phyloP scores from a whole-genome alignment of 257 asterid genomes.

The Rauvolfia tetraphylla region DNA sequence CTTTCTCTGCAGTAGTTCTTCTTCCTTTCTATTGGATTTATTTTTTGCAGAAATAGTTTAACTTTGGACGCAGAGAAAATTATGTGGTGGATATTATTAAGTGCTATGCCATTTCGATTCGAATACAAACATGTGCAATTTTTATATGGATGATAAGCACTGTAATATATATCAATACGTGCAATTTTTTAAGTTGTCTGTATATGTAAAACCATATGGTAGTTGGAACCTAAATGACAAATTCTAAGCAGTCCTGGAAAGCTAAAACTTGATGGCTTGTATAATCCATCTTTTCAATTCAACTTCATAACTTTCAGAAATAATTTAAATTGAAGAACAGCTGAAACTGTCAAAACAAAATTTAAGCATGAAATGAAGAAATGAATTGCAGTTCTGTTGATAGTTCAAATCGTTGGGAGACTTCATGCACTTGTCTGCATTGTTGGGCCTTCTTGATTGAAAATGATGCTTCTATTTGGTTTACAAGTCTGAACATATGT shows the following conservation, averaged over 20 bases:
- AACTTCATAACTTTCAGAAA: background rate
- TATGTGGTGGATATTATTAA: no score
- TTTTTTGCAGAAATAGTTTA: no score
- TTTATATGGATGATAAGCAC: no score
- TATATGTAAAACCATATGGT: background rate
- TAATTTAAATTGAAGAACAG: background rate
- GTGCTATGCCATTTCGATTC: no score
- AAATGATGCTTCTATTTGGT: background rate
- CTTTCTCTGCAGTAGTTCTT: no score
- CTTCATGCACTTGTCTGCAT: background rate
- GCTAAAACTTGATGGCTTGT: no score
- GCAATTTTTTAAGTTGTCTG: no score
- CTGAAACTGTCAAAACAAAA: background rate
- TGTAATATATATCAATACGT: no score
- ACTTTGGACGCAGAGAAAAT: no score
- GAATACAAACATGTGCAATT: no score
- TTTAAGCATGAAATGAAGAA: background rate
- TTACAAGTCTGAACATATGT: background rate
- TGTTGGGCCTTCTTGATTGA: background rate
- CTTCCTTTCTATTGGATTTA: no score
- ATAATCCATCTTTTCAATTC: background rate
- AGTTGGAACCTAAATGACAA: background rate
- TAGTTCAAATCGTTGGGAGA: background rate
- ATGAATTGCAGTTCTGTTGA: background rate
- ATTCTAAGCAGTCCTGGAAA: background rate